phyloP scores from a whole-genome alignment of 176 grass and related monocot genomes.

The Cenchrus americanus region DNA sequence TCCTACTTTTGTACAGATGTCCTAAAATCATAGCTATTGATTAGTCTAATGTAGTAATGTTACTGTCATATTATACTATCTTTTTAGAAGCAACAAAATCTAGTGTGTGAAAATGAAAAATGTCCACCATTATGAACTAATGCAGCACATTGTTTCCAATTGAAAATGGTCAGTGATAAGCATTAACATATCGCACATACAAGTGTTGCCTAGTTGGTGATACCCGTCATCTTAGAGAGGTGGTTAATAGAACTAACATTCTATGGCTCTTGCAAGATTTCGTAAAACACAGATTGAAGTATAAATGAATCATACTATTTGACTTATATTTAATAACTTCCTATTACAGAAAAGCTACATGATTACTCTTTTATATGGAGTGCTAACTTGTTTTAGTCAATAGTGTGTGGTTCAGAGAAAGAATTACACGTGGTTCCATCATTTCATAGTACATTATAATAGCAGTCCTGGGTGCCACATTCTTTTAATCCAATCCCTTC shows the following conservation, averaged over 20 bases:
- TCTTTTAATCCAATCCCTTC: background rate
- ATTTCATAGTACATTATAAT: background rate
- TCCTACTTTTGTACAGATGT: background rate
- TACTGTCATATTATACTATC: background rate
- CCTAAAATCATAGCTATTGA: background rate
- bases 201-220: background rate
- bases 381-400: background rate
- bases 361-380: slow-evolving; percentile 1
- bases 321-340: background rate
- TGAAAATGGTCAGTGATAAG: background rate
- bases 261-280: background rate
- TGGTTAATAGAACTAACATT: background rate
- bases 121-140: background rate
- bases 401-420: background rate
- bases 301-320: background rate
- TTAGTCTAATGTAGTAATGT: background rate
- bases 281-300: background rate
- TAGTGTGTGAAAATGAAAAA: background rate
- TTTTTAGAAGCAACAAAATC: background rate
- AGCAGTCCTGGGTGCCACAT: background rate
- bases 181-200: background rate
- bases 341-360: background rate
- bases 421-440: background rate
- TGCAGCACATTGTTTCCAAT: background rate
- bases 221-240: background rate